Conservation (phyloP, 2,329 filamentous ascomycete genomes). For the Nigrograna mackinnonii region DNA sequence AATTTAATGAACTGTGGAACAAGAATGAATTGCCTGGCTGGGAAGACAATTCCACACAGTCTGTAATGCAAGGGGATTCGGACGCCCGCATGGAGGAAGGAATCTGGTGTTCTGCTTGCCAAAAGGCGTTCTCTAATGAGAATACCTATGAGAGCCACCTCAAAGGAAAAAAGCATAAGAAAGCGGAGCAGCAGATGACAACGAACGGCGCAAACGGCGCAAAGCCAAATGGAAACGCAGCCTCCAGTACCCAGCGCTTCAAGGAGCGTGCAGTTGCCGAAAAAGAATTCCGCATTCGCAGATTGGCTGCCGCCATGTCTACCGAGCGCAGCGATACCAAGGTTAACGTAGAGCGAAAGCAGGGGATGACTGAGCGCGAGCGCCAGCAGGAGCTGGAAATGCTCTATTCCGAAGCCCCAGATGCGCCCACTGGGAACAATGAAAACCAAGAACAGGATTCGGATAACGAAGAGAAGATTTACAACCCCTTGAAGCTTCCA, state of each 20-base stretch:
- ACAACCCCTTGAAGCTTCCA: conserved; percentile 95
- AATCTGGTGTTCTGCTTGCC: conserved; percentile 88
- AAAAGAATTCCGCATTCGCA: conserved; percentile 81
- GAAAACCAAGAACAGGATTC: conserved; percentile 68
- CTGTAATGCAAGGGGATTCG: conserved; percentile 46
- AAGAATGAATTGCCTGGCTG: conserved; percentile 80
- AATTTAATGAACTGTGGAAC: conserved; percentile 84
- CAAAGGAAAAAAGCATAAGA: conserved; percentile 89
- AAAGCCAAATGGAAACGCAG: not conserved
- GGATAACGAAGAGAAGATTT: conserved; percentile 75
- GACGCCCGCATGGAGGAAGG: conserved; percentile 64
- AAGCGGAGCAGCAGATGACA: conserved; percentile 58
- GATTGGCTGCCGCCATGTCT: conserved; percentile 79
- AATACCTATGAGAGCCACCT: conserved; percentile 93
- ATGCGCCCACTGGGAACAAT: conserved; percentile 53
- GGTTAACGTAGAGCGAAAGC: conserved; percentile 93
- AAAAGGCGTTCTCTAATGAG: conserved; percentile 93
- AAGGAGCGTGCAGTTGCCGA: conserved; percentile 92
- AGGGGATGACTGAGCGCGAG: conserved; percentile 96
- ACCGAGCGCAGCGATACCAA: conserved; percentile 86
- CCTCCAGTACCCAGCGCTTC: conserved; percentile 44
- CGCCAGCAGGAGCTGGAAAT: conserved; percentile 92
- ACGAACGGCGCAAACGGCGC: conserved; percentile 20
- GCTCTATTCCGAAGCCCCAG: conserved; percentile 67
- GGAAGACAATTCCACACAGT: conserved; percentile 57